Percentiles rank a stretch among this genome's conserved stretches.
Evolutionary conservation across 352 stramenopile genomes (phyloP).

Genomic region (Phytophthora ohioensis): DNA sequence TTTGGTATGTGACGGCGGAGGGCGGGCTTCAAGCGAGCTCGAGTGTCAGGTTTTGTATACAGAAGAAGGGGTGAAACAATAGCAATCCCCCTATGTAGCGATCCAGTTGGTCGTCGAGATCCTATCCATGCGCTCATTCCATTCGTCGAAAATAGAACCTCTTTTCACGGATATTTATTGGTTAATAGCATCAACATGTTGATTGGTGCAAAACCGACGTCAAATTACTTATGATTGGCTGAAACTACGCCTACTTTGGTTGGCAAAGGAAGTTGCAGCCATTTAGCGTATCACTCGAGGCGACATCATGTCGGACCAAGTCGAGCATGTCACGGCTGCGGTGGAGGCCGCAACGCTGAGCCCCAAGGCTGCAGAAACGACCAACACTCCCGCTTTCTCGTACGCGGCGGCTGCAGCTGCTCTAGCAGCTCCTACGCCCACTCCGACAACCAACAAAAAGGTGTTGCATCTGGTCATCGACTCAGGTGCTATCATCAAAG

Average conservation of each 20-base stretch:
- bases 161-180: background rate
- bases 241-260: constrained; percentile 40
- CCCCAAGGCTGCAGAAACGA: constrained; percentile 9
- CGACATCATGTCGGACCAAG: constrained; percentile 29
- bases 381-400: background rate
- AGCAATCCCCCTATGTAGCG: background rate
- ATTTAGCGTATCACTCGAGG: constrained; percentile 19
- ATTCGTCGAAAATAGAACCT: constrained; percentile 27
- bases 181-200: background rate
- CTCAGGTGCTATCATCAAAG: constrained; percentile 90
- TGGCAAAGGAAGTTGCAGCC: constrained; percentile 42
- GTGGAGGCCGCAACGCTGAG: constrained; percentile 30
- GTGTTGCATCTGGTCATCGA: constrained; percentile 85
- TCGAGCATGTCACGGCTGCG: constrained; percentile 33
- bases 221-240: constrained; percentile 33
- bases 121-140: background rate
- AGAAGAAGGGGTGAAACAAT: constrained; percentile 34
- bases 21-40: constrained; percentile 24
- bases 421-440: constrained; percentile 1
- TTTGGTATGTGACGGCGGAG: constrained; percentile 31
- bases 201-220: constrained; percentile 15
- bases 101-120: constrained; percentile 25
- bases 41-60: constrained; percentile 5
- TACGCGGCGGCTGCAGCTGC: constrained; percentile 22
- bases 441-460: constrained; percentile 58